Conservation (phyloP, 2,329 filamentous ascomycete species). For the Diaporthe sp. region DNA sequence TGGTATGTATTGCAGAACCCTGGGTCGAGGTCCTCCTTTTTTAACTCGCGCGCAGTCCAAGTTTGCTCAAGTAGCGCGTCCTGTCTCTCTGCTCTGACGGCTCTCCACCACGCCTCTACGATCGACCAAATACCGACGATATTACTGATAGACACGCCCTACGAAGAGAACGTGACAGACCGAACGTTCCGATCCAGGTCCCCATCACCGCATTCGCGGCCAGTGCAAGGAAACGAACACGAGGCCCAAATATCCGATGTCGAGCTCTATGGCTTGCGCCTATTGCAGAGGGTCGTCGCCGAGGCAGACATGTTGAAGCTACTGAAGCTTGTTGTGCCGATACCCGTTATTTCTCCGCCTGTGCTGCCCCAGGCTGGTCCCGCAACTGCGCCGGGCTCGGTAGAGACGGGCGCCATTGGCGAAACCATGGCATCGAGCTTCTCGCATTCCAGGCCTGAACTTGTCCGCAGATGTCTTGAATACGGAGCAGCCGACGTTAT, state of each 20-base stretch:
- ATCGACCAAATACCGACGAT: conserved; percentile 69
- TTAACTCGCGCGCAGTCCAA: conserved; percentile 58
- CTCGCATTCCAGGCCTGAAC: conserved; percentile 32
- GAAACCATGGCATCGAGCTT: conserved; percentile 22
- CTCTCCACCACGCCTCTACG: conserved; percentile 66
- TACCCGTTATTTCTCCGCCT: conserved; percentile 61
- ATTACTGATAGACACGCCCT: conserved; percentile 70
- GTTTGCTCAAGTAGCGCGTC: conserved; percentile 67
- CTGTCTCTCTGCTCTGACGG: conserved; percentile 67
- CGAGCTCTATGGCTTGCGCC: conserved; percentile 68
- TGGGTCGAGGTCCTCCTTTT: background rate
- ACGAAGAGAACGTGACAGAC: conserved; percentile 61
- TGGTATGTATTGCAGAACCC: conserved; percentile 56
- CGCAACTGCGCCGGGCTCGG: conserved; percentile 4
- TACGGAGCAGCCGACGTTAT: conserved; percentile 90
- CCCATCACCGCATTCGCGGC: conserved; percentile 60
- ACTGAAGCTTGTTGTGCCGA: conserved; percentile 69
- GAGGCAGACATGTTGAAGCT: conserved; percentile 70
- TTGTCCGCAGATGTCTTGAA: conserved; percentile 77
- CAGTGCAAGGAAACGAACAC: conserved; percentile 52
- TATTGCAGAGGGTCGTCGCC: conserved; percentile 70
- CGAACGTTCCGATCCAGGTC: conserved; percentile 55
- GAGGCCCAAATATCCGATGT: conserved; percentile 58
- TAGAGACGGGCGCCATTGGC: conserved; percentile 23
- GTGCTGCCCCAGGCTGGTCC: conserved; percentile 27